phyloP scores from a whole-genome alignment of 2,329 filamentous ascomycete genomes.

The Pseudogymnoascus sp. region DNA sequence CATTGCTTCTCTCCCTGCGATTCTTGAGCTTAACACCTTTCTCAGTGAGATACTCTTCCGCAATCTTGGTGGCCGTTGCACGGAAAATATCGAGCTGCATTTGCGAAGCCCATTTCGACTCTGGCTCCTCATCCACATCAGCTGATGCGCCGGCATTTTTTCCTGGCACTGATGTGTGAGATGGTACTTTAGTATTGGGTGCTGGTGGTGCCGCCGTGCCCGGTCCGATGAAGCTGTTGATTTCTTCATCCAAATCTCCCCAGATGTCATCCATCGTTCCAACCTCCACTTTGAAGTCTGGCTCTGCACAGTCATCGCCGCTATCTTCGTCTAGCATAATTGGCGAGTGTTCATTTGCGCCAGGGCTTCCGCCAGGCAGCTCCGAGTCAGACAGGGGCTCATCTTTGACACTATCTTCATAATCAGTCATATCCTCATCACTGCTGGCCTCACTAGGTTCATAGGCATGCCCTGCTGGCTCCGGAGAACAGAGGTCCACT shows the following conservation, averaged over 20 bases:
- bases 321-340: background rate
- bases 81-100: slow-evolving; percentile 6
- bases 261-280: background rate
- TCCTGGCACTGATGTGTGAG: background rate
- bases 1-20: background rate
- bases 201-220: background rate
- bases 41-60: background rate
- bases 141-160: background rate
- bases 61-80: slow-evolving; percentile 9
- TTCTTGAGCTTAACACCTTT: background rate
- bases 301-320: background rate
- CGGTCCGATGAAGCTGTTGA: background rate
- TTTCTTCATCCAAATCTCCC: background rate
- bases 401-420: background rate
- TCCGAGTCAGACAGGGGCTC: background rate
- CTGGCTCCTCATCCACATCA: background rate
- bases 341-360: background rate
- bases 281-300: slow-evolving; percentile 6
- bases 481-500: background rate
- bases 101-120: slow-evolving; percentile 6
- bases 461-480: background rate
- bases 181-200: background rate
- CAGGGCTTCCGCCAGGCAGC: background rate
- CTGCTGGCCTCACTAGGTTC: background rate
- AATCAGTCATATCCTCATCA: background rate